phyloP scores from a whole-genome alignment of 2,329 filamentous ascomycete genomes.

The Xylaria sp. region DNA sequence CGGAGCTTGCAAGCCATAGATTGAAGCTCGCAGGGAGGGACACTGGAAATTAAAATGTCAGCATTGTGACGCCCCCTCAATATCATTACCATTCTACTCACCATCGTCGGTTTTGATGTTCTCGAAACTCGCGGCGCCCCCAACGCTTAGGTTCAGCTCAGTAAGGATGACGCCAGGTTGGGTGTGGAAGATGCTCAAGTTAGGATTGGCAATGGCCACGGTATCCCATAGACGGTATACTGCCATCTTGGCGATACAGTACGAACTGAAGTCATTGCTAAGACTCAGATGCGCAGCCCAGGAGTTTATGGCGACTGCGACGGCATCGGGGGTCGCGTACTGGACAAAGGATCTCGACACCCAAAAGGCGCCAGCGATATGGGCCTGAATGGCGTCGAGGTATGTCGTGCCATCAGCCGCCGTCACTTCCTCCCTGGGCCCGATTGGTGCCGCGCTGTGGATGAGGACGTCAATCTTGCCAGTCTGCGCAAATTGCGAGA shows the following conservation, averaged over 20 bases:
- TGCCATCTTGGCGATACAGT: background rate
- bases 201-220: background rate
- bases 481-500: slow-evolving; percentile 10
- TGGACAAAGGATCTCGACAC: background rate
- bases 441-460: background rate
- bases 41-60: slow-evolving; percentile 14
- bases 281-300: background rate
- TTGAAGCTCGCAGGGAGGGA: slow-evolving; percentile 37
- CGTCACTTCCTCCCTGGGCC: background rate
- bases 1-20: slow-evolving; percentile 35
- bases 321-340: background rate
- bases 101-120: slow-evolving; percentile 33
- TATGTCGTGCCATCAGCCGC: background rate
- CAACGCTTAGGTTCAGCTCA: background rate
- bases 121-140: slow-evolving; percentile 33
- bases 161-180: background rate
- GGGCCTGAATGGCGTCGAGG: background rate
- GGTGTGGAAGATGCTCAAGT: background rate
- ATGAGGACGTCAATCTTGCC: background rate
- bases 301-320: background rate
- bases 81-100: background rate
- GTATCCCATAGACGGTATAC: background rate
- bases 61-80: background rate
- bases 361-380: background rate
- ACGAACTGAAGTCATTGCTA: background rate